phyloP scores from a whole-genome alignment of 2,329 filamentous ascomycete species.

The Chaetomiaceae sp. region DNA sequence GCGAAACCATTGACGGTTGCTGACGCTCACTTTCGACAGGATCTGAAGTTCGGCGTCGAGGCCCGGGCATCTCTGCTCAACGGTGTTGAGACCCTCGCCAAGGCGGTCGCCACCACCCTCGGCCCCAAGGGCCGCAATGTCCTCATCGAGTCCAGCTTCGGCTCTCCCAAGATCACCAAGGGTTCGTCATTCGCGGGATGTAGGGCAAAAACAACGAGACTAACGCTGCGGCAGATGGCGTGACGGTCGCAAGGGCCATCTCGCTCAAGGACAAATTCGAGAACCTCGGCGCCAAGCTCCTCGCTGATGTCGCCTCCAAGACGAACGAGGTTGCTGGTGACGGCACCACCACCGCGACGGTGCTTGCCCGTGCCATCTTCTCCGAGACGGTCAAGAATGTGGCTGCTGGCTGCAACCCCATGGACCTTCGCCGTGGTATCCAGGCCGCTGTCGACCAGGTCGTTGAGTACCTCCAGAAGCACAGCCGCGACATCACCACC shows the following conservation, averaged over 20 bases:
- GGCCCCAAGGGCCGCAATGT: slow-evolving; percentile 99
- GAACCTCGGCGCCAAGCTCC: slow-evolving; percentile 93
- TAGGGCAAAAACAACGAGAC: neutral
- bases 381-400: slow-evolving; percentile 99
- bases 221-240: slow-evolving; percentile 60
- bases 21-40: slow-evolving; percentile 51
- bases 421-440: slow-evolving; percentile 96
- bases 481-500: slow-evolving; percentile 98
- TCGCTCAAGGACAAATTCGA: slow-evolving; percentile 98
- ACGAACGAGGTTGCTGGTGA: slow-evolving; percentile 99
- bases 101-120: slow-evolving; percentile 91
- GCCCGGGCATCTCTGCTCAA: slow-evolving; percentile 81
- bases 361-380: slow-evolving; percentile 96
- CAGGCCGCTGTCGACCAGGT: slow-evolving; percentile 94
- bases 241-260: slow-evolving; percentile 85
- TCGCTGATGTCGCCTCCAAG: slow-evolving; percentile 98
- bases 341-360: slow-evolving; percentile 95
- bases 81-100: slow-evolving; percentile 95
- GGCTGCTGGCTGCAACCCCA: slow-evolving; percentile 97
- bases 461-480: slow-evolving; percentile 86
- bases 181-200: slow-evolving; percentile 47
- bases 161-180: slow-evolving; percentile 99
- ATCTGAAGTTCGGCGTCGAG: slow-evolving; percentile 98
- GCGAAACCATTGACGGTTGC: slow-evolving; percentile 19
- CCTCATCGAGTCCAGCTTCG: slow-evolving; percentile 96